Conservation (phyloP, 1,139 yeast species). For the Meyerozyma sp. region DNA sequence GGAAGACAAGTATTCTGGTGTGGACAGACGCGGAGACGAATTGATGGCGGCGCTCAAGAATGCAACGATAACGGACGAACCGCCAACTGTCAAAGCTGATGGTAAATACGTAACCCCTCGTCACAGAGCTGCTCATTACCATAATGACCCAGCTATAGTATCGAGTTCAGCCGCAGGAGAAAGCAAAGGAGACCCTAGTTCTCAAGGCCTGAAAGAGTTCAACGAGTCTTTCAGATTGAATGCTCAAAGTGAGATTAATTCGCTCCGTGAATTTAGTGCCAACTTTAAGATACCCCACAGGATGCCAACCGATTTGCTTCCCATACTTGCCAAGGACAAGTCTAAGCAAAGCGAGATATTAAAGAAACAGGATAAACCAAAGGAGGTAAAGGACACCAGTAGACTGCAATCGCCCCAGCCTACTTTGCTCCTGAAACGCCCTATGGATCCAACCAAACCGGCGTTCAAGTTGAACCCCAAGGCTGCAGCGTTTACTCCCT, state of each 20-base stretch:
- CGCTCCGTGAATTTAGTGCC: constrained; percentile 78
- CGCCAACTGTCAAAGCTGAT: constrained; percentile 5
- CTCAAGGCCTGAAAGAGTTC: constrained; percentile 9
- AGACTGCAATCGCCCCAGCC: constrained; percentile 2
- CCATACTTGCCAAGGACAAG: constrained; percentile 67
- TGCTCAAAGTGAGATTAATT: constrained; percentile 67
- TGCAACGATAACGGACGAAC: constrained; percentile 16
- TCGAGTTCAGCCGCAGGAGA: constrained; percentile 38
- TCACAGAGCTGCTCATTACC: constrained; percentile 58
- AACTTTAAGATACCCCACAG: constrained; percentile 73
- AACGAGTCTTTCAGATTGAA: constrained; percentile 43
- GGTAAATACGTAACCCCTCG: constrained; percentile 60
- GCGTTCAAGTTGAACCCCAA: constrained; percentile 68
- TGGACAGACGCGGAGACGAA: constrained; percentile 59
- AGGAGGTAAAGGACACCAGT: constrained; percentile 12
- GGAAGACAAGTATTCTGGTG: constrained; percentile 96
- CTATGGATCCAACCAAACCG: constrained; percentile 52
- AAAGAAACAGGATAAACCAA: constrained; percentile 31
- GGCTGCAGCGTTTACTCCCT: constrained; percentile 68
- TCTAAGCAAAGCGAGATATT: constrained; percentile 57
- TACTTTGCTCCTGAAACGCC: background rate
- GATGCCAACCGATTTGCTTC: constrained; percentile 71
- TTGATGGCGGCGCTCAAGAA: constrained; percentile 55
- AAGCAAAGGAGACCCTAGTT: background rate
- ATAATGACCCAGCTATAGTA: constrained; percentile 75